Evolutionary conservation across 257 asterid species (phyloP), one percentile per base, ranked within the genome.

Genomic region (Verbascum thapsus): DNA sequence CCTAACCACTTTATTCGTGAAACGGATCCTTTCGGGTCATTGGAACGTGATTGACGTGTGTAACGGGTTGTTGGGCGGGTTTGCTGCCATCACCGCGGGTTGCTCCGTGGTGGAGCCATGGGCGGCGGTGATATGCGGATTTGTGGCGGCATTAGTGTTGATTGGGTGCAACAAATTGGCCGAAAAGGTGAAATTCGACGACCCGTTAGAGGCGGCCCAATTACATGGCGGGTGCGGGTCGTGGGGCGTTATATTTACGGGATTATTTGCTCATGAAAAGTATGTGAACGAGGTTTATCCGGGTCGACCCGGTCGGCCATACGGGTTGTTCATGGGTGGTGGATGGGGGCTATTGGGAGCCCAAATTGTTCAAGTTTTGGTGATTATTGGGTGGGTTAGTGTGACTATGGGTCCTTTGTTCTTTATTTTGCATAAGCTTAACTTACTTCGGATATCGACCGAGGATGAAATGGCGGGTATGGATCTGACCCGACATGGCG

Each of bases 151-250:
- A 19, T 54, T 72, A 73, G 83, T 79, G 44, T 74, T 82, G 5
- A 63, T 79, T 15, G 85, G 76, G 30, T 79, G 78, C 58, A 82
- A 82, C 70, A 63, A 44, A 3, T 19, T 64, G 44, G 83, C 83
- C 18, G 85, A 74, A 62, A 69, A 17, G 55, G 41, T 53, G 13
- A 49, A 11, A 10, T 82, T 79, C 57, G 85, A 82, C 35, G 83
- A 82, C 68, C 87, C 87, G 8, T 42, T 82, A 47, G 83, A 76
- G 71, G 85, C 85, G n/a, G 85, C 88, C 8, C 88, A 78, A 42
- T 77, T 76, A 26, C 85, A 79, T 43, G 87, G 78, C 2, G 87
- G 84, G 0, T 81, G 87, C 45, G 84, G 87, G 0, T 71, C 82
- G 48, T 81, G 84, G 84, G 87, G 82, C 3, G 51, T 81, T 3